Evolutionary conservation across 257 asterid genomes (phyloP).

Genomic region (Solanum virginianum): DNA sequence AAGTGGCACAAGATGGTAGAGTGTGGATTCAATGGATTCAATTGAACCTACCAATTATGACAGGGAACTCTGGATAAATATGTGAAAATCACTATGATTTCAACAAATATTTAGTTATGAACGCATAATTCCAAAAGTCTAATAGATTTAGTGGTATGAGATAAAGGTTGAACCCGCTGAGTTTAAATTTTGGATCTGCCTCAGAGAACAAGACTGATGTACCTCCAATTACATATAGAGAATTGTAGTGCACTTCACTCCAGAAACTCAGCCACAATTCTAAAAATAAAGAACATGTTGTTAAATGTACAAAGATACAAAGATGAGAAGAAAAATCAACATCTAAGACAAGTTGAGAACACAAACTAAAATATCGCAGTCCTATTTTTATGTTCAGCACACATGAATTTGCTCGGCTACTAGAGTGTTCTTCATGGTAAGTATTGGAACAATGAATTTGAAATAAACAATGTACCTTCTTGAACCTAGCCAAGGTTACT

Average conservation of each 20-base stretch:
- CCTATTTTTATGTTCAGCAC: neutral
- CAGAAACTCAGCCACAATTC: constrained; percentile 97
- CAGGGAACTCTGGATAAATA: neutral
- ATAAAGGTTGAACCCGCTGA: neutral
- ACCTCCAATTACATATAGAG: constrained; percentile 84
- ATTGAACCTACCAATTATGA: neutral
- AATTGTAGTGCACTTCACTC: constrained; percentile 93
- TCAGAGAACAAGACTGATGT: neutral
- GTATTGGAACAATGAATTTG: neutral
- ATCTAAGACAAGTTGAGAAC: neutral
- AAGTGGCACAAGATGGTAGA: neutral
- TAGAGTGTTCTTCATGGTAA: neutral
- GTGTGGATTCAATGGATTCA: neutral
- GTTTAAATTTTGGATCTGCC: neutral
- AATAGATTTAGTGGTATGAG: neutral
- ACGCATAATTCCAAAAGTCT: neutral
- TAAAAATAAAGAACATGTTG: constrained; percentile 1
- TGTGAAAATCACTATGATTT: neutral
- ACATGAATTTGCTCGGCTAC: neutral
- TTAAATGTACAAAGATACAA: neutral
- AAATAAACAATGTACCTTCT: neutral
- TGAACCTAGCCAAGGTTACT: neutral
- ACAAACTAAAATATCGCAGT: neutral
- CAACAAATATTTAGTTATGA: neutral
- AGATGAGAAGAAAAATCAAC: neutral